These are phyloP conservation scores for Rugonectria rugulosa DNA, from an alignment of 2,329 filamentous ascomycete species.

Conservation along the genomic window DNA sequence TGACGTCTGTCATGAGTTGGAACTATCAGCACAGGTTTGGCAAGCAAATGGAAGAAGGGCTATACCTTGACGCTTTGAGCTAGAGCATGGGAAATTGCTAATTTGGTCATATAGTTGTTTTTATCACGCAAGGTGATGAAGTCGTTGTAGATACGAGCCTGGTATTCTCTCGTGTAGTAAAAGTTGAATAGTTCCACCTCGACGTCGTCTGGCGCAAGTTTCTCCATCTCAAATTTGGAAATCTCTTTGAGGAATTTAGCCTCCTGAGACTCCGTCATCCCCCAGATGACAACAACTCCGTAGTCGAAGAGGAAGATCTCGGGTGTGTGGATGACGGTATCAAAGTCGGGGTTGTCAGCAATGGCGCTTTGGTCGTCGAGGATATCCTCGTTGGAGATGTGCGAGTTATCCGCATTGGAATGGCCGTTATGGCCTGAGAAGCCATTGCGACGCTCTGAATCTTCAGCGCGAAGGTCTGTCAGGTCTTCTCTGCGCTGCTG, in stretches of 20 bases:
- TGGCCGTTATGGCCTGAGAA: constrained; percentile 35
- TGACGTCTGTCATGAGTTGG: constrained; percentile 70
- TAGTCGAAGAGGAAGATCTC: constrained; percentile 98
- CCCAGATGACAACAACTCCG: constrained; percentile 97
- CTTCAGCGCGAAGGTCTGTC: constrained; percentile 64
- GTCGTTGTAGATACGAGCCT: constrained; percentile 98
- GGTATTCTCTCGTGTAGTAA: constrained; percentile 98
- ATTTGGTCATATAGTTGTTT: constrained; percentile 96
- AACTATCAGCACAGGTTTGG: constrained; percentile 27
- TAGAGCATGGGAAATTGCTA: constrained; percentile 94
- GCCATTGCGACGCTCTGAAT: constrained; percentile 41
- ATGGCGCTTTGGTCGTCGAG: constrained; percentile 47
- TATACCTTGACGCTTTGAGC: constrained; percentile 91
- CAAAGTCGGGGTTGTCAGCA: constrained; percentile 72
- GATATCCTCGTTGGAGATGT: constrained; percentile 43
- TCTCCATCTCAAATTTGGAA: constrained; percentile 91
- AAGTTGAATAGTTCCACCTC: constrained; percentile 99
- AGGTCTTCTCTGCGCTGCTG: constrained; percentile 63
- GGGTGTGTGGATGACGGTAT: constrained; percentile 87
- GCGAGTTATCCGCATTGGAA: constrained; percentile 36
- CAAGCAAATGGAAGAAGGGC: background rate
- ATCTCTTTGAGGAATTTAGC: constrained; percentile 92
- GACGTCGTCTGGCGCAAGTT: constrained; percentile 85
- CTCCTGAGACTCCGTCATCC: constrained; percentile 91
- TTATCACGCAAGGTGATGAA: constrained; percentile 96